Percentiles rank a stretch among this genome's conserved stretches.
These are phyloP conservation scores for Suillus ampliporus DNA, from an alignment of 768 basidiomycete genomes.

Conservation along the genomic window DNA sequence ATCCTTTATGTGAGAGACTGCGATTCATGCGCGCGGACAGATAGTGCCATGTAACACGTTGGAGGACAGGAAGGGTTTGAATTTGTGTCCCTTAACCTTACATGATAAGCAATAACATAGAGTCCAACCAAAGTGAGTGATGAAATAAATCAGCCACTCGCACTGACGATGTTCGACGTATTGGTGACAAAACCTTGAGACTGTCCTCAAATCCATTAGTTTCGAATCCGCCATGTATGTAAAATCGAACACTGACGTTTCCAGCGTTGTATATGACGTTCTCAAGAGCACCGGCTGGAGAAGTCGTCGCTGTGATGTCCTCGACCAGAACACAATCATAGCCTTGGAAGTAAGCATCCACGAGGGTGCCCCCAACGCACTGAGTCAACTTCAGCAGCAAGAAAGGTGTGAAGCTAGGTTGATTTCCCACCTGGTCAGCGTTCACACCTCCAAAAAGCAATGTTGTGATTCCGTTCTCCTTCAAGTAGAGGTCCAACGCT, in stretches of 20 bases:
- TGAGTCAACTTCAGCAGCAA: conserved; percentile 23
- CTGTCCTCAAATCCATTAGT: conserved; percentile 31
- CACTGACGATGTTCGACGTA: conserved; percentile 34
- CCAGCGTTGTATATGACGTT: conserved; percentile 63
- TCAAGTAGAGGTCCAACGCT: conserved; percentile 64
- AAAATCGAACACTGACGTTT: conserved; percentile 46
- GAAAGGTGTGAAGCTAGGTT: conserved; percentile 1
- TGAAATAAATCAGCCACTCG: conserved; percentile 4
- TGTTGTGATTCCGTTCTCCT: conserved; percentile 66
- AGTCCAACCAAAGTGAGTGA: not conserved
- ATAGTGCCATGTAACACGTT: not conserved
- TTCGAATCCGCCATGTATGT: not conserved
- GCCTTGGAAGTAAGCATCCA: conserved; percentile 67
- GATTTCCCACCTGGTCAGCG: conserved; percentile 58
- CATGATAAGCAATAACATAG: not conserved
- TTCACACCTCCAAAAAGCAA: conserved; percentile 71
- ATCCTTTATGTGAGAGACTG: not conserved
- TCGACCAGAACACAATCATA: conserved; percentile 65
- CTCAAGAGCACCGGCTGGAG: conserved; percentile 58
- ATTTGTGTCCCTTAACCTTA: not conserved
- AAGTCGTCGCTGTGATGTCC: conserved; percentile 68
- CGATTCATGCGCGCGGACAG: not conserved
- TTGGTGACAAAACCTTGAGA: conserved; percentile 58
- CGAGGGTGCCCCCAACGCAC: conserved; percentile 70
- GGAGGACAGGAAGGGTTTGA: not conserved